Percentiles rank a stretch among this genome's conserved stretches.
Conservation (phyloP, 768 basidiomycete genomes). For the Boletus rufocinnamomeus region DNA sequence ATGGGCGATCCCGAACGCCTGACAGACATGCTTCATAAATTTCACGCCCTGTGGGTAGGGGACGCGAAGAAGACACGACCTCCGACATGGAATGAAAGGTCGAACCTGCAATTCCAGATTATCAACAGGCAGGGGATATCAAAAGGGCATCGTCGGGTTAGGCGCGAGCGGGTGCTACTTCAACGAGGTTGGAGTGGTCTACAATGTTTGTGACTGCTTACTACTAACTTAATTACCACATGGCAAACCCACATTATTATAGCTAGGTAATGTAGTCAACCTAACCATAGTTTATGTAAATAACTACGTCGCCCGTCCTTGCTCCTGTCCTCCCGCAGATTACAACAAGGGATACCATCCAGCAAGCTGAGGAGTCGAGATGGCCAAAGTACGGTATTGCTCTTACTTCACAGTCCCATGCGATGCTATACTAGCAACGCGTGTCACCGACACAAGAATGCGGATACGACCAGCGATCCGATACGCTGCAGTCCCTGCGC, state of each 20-base stretch:
- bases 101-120: constrained; percentile 22
- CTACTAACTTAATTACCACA: constrained; percentile 24
- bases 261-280: constrained; percentile 11
- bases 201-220: constrained; percentile 38
- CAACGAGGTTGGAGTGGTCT: constrained; percentile 22
- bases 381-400: constrained; percentile 25
- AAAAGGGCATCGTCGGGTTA: constrained; percentile 34
- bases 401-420: constrained; percentile 31
- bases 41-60: constrained; percentile 46
- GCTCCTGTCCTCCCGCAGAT: constrained; percentile 11
- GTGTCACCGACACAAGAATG: constrained; percentile 34
- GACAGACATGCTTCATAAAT: constrained; percentile 53
- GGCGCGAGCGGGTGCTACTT: constrained; percentile 5
- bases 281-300: constrained; percentile 34
- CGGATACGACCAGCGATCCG: constrained; percentile 33
- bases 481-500: constrained; percentile 29
- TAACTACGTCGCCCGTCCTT: constrained; percentile 22
- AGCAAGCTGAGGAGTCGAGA: constrained; percentile 8
- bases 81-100: constrained; percentile 31
- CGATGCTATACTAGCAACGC: constrained; percentile 7
- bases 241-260: constrained; percentile 16
- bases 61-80: constrained; percentile 22
- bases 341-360: constrained; percentile 14
- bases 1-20: constrained; percentile 55
- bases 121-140: constrained; percentile 13